Evolutionary conservation across 164 flowering plant genomes (phyloP).

Genomic region (Magnolia officinalis): DNA sequence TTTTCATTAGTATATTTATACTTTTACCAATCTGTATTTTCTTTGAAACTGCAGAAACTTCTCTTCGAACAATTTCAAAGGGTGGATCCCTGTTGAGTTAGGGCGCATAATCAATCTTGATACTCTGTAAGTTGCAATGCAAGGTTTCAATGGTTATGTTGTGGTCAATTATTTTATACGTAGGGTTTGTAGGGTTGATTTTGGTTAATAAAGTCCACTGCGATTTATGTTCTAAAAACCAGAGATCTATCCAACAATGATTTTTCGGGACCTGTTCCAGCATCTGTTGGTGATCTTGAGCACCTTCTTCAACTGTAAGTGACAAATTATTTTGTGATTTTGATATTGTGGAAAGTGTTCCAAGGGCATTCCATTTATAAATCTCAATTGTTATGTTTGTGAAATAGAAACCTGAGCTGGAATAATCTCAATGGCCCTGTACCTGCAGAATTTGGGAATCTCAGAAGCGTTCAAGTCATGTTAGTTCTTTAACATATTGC

Average conservation of each 20-base stretch:
- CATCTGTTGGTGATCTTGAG: slow-evolving; percentile 80
- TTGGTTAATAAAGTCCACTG: not conserved
- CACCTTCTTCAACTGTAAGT: slow-evolving; percentile 80
- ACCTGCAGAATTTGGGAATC: slow-evolving; percentile 77
- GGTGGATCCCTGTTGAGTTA: slow-evolving; percentile 61
- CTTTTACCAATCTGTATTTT: not conserved
- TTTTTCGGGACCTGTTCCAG: slow-evolving; percentile 69
- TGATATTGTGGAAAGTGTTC: not conserved
- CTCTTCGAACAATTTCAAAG: slow-evolving; percentile 71
- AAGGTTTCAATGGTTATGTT: too few relatives aligned
- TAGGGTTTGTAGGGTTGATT: not conserved
- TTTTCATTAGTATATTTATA: not conserved
- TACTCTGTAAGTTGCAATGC: slow-evolving; percentile 51
- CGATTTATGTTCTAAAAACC: not conserved
- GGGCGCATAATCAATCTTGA: slow-evolving; percentile 87
- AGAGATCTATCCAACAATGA: slow-evolving; percentile 84
- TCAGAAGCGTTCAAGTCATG: slow-evolving; percentile 72
- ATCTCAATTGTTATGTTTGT: not conserved
- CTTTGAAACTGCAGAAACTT: slow-evolving; percentile 51
- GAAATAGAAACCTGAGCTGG: slow-evolving; percentile 53
- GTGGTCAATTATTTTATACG: not conserved
- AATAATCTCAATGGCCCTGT: slow-evolving; percentile 59
- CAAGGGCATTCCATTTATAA: not conserved
- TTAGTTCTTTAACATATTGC: slow-evolving; percentile 25
- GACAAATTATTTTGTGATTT: not conserved